Percentiles rank a stretch among this genome's conserved stretches.
Evolutionary conservation across 345 rosid genomes (phyloP).

Genomic region (Euphorbia lathyris): DNA sequence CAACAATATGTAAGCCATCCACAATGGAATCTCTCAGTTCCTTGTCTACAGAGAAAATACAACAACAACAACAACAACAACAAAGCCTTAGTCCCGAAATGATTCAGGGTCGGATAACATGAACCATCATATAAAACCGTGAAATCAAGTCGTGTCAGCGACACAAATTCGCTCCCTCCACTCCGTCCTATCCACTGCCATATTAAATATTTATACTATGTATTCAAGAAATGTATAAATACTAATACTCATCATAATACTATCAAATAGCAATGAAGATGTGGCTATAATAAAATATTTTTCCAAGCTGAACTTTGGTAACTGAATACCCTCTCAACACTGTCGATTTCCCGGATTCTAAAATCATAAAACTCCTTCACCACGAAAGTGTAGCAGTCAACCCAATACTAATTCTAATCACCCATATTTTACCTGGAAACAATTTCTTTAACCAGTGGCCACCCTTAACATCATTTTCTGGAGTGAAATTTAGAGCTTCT

Average conservation of each 20-base stretch:
- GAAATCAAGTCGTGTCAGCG: too few species aligned
- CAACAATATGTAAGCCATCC: constrained; percentile 21
- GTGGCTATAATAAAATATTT: not conserved
- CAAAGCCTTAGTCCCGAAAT: too few species aligned
- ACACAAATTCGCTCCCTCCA: too few species aligned
- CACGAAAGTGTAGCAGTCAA: not conserved
- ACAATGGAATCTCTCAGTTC: not conserved
- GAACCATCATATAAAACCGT: too few species aligned
- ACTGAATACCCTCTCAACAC: not conserved
- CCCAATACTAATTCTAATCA: not conserved
- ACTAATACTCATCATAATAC: not conserved
- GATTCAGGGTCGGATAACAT: too few species aligned
- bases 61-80: too few species aligned
- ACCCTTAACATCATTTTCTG: not conserved
- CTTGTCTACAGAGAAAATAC: not conserved
- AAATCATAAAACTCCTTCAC: not conserved
- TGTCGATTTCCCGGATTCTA: not conserved
- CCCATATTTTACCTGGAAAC: not conserved
- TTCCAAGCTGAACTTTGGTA: constrained; percentile 5
- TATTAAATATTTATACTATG: too few species aligned
- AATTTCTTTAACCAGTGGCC: not conserved
- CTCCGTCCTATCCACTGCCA: too few species aligned
- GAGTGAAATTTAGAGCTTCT: not conserved
- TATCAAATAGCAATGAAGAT: not conserved
- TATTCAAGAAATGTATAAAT: too few species aligned